Conservation (phyloP, 352 stramenopile species). For the Phytophthora pluvialis region DNA sequence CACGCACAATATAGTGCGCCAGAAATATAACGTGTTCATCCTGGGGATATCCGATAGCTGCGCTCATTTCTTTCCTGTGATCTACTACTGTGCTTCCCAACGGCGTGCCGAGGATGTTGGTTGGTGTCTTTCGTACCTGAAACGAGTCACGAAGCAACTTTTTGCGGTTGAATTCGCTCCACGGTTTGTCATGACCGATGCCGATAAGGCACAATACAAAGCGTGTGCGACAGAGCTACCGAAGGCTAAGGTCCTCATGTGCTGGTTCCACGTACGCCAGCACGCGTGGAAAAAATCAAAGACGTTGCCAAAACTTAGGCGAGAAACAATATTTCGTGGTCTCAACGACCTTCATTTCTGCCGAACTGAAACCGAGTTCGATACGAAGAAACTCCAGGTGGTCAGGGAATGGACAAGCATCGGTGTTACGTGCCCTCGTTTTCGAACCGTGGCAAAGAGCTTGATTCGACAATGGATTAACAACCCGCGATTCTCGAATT, state of each 20-base stretch:
- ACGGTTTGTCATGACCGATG: slow-evolving; percentile 10
- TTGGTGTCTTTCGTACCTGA: slow-evolving; percentile 15
- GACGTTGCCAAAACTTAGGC: neutral
- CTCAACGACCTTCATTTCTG: slow-evolving; percentile 13
- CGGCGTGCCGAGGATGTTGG: slow-evolving; percentile 2
- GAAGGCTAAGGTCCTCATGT: slow-evolving; percentile 1
- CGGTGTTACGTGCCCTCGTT: no score
- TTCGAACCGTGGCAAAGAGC: no score
- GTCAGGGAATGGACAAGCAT: no score
- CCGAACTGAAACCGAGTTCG: neutral
- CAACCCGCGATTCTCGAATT: neutral
- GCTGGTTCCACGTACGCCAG: slow-evolving; percentile 21
- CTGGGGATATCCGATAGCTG: slow-evolving; percentile 8
- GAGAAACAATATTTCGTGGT: slow-evolving; percentile 1
- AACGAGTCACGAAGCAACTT: neutral
- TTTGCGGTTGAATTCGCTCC: slow-evolving; percentile 6
- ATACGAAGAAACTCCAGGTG: neutral
- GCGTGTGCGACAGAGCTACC: neutral
- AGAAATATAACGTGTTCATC: slow-evolving; percentile 9
- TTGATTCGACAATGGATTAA: neutral
- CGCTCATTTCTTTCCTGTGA: neutral
- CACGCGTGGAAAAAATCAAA: slow-evolving; percentile 6
- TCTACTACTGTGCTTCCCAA: slow-evolving; percentile 17
- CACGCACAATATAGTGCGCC: slow-evolving; percentile 8
- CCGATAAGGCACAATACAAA: slow-evolving; percentile 11